Conservation (phyloP, 2,329 filamentous ascomycete species). For the Periglandula ipomoeae region DNA sequence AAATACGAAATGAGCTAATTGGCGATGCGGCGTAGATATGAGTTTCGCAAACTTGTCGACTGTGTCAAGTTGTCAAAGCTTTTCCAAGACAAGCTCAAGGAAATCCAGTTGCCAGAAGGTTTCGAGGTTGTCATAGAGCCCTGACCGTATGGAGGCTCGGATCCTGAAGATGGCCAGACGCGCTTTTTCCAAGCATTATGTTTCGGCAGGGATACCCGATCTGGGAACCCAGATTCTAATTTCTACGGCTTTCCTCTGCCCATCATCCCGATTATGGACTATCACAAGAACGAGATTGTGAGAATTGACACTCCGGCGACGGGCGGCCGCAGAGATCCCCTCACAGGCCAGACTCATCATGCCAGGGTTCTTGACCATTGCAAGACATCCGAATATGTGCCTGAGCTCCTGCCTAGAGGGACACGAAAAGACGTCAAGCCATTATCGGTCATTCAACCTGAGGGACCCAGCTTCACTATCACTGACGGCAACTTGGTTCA, state of each 20-base stretch:
- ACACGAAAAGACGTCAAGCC: no score
- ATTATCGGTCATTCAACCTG: conserved; percentile 61
- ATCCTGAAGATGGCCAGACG: conserved; percentile 32
- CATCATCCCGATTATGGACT: conserved; percentile 21
- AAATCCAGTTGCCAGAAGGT: no score
- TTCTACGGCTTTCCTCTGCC: conserved; percentile 47
- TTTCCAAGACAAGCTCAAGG: no score
- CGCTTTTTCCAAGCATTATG: conserved; percentile 31
- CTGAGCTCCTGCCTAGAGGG: no score
- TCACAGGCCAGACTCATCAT: conserved; percentile 24
- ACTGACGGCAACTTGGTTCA: conserved; percentile 39
- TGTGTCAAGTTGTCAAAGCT: no score
- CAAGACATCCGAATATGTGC: background rate
- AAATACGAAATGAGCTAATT: no score
- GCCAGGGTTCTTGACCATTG: conserved; percentile 16
- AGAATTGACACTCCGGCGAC: no score
- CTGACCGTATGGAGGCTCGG: no score
- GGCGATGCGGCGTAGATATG: no score
- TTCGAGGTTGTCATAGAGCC: no score
- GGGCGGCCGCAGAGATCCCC: background rate
- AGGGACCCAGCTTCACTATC: conserved; percentile 58
- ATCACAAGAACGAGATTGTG: background rate
- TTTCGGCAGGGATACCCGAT: conserved; percentile 21
- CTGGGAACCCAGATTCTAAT: conserved; percentile 38
- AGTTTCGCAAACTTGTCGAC: no score